These are phyloP conservation scores for Coemansia sp. DNA, from an alignment of 371 early-diverging fungal genomes.

Conservation along the genomic window DNA sequence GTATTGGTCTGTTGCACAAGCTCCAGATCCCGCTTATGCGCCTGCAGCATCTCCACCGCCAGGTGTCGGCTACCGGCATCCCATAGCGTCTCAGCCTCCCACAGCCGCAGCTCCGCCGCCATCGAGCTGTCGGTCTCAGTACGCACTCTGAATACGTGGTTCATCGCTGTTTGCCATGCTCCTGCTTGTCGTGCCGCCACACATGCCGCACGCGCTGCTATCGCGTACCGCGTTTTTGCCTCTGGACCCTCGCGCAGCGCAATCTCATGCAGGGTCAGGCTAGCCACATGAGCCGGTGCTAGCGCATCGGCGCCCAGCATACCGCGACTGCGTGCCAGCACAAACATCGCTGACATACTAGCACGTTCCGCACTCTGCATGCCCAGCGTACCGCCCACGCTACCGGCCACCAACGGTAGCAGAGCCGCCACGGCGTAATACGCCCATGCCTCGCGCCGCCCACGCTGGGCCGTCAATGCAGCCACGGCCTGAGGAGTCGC, in stretches of 20 bases:
- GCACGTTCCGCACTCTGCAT: constrained; percentile 11
- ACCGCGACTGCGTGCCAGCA: constrained; percentile 13
- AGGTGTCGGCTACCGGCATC: constrained; percentile 31
- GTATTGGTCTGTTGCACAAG: neutral
- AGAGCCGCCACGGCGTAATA: constrained; percentile 28
- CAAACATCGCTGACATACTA: constrained; percentile 18
- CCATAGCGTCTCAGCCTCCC: constrained; percentile 50
- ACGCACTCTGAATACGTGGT: constrained; percentile 35
- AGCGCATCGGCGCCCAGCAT: constrained; percentile 7
- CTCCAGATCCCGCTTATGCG: constrained; percentile 29
- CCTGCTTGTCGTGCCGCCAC: constrained; percentile 28
- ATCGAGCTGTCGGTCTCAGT: neutral
- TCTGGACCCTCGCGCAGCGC: constrained; percentile 15
- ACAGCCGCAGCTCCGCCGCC: constrained; percentile 41
- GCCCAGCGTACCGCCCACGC: neutral
- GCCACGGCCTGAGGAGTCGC: constrained; percentile 13
- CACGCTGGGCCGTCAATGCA: constrained; percentile 15
- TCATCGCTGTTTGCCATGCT: constrained; percentile 45
- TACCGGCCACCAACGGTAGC: constrained; percentile 25
- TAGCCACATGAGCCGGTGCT: constrained; percentile 27
- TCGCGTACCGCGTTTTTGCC: constrained; percentile 21
- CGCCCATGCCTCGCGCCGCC: constrained; percentile 21
- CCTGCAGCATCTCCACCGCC: constrained; percentile 36
- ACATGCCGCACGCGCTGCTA: constrained; percentile 31
- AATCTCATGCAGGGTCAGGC: constrained; percentile 38